Conservation (phyloP, 148 eudicot genomes). For the Vaccinium corymbosum region DNA sequence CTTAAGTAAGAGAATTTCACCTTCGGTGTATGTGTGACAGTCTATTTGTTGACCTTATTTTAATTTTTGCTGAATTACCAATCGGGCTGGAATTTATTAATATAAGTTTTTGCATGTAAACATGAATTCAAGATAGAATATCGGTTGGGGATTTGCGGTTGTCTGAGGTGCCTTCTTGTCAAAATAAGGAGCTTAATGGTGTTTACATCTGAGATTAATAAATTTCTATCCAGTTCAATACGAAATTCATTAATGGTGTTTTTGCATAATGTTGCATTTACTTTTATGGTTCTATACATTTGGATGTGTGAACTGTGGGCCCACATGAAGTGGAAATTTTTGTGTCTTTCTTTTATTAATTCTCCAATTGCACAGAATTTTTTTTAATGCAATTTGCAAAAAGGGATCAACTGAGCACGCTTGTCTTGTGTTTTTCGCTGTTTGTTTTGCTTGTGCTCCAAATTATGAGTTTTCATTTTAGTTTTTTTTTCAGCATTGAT, state of each 20-base stretch:
- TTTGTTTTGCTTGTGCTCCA: background rate
- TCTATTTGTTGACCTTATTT: background rate
- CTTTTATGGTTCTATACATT: background rate
- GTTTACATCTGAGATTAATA: background rate
- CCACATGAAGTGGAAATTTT: background rate
- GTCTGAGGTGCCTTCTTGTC: background rate
- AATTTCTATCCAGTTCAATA: background rate
- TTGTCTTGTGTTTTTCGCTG: background rate
- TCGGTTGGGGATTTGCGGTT: background rate
- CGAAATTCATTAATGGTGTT: background rate
- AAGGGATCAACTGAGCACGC: background rate
- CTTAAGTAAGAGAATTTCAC: background rate
- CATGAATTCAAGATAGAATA: background rate
- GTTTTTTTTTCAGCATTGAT: background rate
- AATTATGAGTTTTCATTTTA: background rate
- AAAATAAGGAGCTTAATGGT: background rate
- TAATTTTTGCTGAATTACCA: background rate
- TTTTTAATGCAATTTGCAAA: conserved; percentile 4
- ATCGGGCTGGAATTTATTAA: background rate
- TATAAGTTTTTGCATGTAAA: background rate
- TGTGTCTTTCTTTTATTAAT: background rate
- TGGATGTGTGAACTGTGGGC: background rate
- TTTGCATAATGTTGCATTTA: background rate
- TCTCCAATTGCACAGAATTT: background rate
- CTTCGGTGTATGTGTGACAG: background rate